Base-by-base conservation (phyloP, 225 moss, liverwort and hornwort species). In the Anthoceros angustus region DNA sequence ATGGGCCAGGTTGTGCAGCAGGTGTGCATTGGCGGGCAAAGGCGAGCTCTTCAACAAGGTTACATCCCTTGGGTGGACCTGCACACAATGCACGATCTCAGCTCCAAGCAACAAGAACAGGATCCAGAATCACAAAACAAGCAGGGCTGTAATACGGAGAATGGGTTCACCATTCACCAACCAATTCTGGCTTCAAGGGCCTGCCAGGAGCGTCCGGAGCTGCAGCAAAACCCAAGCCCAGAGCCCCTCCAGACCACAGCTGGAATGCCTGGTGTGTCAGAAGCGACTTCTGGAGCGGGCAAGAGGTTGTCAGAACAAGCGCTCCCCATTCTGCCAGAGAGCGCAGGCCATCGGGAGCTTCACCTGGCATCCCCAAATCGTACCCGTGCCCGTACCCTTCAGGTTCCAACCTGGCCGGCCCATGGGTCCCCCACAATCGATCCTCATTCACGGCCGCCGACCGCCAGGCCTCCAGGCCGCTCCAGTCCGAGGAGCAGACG, bases 321-420 rank as follows among this genome's bases (percentile, higher is more conserved):
- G 82, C 88, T 64, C 90, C 94, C 90, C 94, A 95, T 64, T 80
- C 87, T 10, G 94, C 94, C 60, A 95, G 74, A 70, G 81, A 84
- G 20, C 32, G 67, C 40, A 20, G 55, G 66, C 4, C 7, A 69
- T 24, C 39, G 62, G 14, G 14, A 40, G n/a, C n/a, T n/a, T n/a
- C n/a, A n/a, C n/a, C 60, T 60, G 46, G n/a, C 38, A 68, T 77
- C 74, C 43, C 73, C 71, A 72, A 43, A 71, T 83, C 75, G 74
- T 77, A 70, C 41, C 64, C 63, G 2, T 43, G 45, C 48, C 65
- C 79, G 78, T 72, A 71, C 49, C 18, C 12, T 10, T 20, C 64
- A 18, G 25, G 64, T 0, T 23, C 62, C 46, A 12, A 63, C 75
- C 43, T 61, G 16, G 66, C 66, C 55, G 88, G 85, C 68, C 76